Base-by-base conservation (phyloP, 257 asterid species). In the Euphrasia confusa region DNA sequence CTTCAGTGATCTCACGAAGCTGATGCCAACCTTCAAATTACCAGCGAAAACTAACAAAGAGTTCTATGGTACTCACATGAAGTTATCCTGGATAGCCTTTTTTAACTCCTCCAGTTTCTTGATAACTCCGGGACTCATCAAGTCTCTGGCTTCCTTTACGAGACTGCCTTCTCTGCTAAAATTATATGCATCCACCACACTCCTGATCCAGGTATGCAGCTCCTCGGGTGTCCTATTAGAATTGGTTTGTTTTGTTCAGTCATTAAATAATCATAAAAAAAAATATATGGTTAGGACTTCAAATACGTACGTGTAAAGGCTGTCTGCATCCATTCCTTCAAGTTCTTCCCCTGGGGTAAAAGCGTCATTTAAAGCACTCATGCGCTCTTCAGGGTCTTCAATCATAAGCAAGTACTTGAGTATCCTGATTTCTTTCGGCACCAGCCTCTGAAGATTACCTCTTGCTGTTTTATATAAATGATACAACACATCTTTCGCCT, bases 391-490 rank as follows among this genome's bases (percentile, higher is more conserved):
- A 2, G 96, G 97, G 80, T 89, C 94, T 74, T 93, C 77, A 52
- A 93, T 80, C 45, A 84, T 84, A 10, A 89, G 89, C 47, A 93
- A 79, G 71, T 85, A 82, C 78, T 93, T 93, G 17, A 87, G 83
- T 70, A 93, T 89, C 79, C 97, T 80, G 64, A 93, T 75, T 73
- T 89, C 97, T 82, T 87, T 89, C 2, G 99, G 97, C 87, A 93
- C 72, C 13, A 73, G 86, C 82, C 96, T 84, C 83, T 93, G 95
- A 47, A 87, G 86, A 81, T 82, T 89, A 47, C 94, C 94, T 58
- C 81, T 69, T 44, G 96, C 80, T 50, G 85, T 78, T 67, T 50
- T 78, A 65, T 93, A 93, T 63, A 89, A 72, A 75, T 93, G 97
- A 73, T 70, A 93, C 63, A 93, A 21, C 17, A 89, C 72, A 65